A percentile compares a stretch with the other conserved stretches of the same genome.
Conservation (phyloP, 1,139 yeast species). For the Kluyveromyces marxianus region DNA sequence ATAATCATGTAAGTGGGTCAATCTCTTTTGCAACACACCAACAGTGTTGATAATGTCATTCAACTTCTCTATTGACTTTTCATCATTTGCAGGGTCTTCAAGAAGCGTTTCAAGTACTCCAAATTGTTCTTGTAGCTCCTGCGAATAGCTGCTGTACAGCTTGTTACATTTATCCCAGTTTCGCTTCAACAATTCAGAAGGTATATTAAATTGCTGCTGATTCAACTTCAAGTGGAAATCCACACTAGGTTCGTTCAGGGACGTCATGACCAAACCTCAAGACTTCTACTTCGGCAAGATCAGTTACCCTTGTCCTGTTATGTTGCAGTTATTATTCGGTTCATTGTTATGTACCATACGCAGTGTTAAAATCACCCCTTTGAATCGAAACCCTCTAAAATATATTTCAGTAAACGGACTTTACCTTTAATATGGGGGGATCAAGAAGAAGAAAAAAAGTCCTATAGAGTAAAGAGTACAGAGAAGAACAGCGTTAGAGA, state of each 20-base stretch:
- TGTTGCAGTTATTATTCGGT: too few species aligned
- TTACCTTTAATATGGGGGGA: too few species aligned
- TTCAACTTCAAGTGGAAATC: constrained; percentile 38
- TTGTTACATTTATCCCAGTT: constrained; percentile 52
- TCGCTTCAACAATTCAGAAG: constrained; percentile 51
- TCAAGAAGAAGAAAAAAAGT: too few species aligned
- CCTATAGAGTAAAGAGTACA: too few species aligned
- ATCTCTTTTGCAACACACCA: constrained; percentile 41
- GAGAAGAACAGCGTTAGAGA: too few species aligned
- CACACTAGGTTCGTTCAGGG: constrained; percentile 31
- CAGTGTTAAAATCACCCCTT: too few species aligned
- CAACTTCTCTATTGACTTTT: constrained; percentile 22
- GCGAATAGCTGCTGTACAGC: constrained; percentile 39
- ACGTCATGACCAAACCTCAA: constrained; percentile 9
- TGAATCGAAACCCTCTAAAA: too few species aligned
- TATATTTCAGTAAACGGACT: too few species aligned
- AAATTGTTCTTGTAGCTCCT: constrained; percentile 32
- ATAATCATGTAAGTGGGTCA: constrained; percentile 35
- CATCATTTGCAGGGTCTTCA: constrained; percentile 29
- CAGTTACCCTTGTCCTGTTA: too few species aligned
- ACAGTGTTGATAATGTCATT: constrained; percentile 37
- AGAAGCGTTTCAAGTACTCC: constrained; percentile 37
- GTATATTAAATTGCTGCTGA: constrained; percentile 52
- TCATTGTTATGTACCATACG: too few species aligned
- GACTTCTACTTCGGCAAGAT: too few species aligned